phyloP scores from a whole-genome alignment of 768 basidiomycete species.

The Rhodotorula paludigena region DNA sequence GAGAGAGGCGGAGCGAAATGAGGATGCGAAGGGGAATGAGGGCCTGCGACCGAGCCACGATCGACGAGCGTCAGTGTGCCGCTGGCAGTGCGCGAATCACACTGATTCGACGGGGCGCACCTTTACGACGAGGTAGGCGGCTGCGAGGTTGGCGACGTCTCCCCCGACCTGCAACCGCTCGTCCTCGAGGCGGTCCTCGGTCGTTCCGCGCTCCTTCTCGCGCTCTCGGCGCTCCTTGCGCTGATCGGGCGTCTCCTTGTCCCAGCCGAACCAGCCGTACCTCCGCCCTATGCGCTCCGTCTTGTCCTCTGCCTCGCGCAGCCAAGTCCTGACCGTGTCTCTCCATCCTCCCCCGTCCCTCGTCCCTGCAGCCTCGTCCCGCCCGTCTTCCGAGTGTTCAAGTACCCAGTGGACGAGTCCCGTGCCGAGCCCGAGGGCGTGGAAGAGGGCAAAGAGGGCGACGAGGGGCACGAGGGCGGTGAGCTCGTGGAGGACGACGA shows the following conservation, averaged over 20 bases:
- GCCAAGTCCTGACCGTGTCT: constrained; percentile 45
- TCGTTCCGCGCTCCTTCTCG: constrained; percentile 36
- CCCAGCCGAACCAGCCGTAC: constrained; percentile 34
- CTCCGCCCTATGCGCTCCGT: constrained; percentile 27
- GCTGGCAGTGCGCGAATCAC: not conserved
- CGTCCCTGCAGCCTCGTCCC: constrained; percentile 37
- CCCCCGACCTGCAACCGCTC: not conserved
- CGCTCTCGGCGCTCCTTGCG: not conserved
- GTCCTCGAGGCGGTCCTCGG: not conserved
- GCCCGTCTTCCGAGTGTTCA: constrained; percentile 39
- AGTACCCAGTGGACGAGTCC: constrained; percentile 53
- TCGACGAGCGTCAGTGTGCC: not conserved
- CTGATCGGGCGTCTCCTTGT: constrained; percentile 24
- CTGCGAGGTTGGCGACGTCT: constrained; percentile 45
- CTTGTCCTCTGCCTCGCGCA: constrained; percentile 25
- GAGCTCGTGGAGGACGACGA: constrained; percentile 76
- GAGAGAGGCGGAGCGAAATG: constrained; percentile 20
- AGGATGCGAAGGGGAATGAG: constrained; percentile 31
- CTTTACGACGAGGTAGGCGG: constrained; percentile 49
- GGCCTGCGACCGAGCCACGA: constrained; percentile 1
- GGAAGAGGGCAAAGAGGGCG: constrained; percentile 65
- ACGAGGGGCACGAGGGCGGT: constrained; percentile 74
- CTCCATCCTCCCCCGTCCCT: constrained; percentile 43
- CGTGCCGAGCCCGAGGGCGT: constrained; percentile 65
- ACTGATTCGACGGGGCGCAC: constrained; percentile 43